These are phyloP conservation scores for Xenoacremonium recifei DNA, from an alignment of 2,329 filamentous ascomycete genomes.

Conservation along the genomic window DNA sequence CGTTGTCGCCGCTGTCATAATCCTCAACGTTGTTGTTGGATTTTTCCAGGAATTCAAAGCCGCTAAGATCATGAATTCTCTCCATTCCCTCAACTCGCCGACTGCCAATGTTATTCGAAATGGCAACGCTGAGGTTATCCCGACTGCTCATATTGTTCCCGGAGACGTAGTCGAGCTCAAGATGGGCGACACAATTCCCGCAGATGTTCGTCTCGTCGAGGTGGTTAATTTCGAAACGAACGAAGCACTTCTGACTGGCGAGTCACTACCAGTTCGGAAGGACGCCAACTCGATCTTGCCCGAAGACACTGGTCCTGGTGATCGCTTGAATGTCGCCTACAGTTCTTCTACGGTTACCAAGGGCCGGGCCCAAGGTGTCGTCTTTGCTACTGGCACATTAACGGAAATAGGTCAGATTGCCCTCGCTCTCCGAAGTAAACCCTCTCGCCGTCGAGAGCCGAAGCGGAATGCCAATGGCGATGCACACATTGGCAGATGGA, in stretches of 20 bases:
- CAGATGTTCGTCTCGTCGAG: slow-evolving; percentile 56
- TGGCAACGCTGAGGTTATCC: slow-evolving; percentile 36
- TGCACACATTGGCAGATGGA: slow-evolving; percentile 28
- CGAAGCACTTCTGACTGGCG: slow-evolving; percentile 62
- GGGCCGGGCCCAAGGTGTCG: slow-evolving; percentile 58
- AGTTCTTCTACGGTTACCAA: slow-evolving; percentile 62
- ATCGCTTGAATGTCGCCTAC: slow-evolving; percentile 62
- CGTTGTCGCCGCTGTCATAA: slow-evolving; percentile 56
- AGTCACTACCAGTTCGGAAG: slow-evolving; percentile 61
- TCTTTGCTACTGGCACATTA: slow-evolving; percentile 59
- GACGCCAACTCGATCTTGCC: slow-evolving; percentile 42
- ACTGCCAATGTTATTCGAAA: slow-evolving; percentile 43
- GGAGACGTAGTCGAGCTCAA: slow-evolving; percentile 56
- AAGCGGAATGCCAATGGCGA: slow-evolving; percentile 45
- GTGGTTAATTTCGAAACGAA: slow-evolving; percentile 68
- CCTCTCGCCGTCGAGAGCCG: slow-evolving; percentile 32
- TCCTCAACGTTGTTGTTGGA: slow-evolving; percentile 56
- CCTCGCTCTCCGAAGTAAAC: slow-evolving; percentile 39
- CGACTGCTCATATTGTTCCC: slow-evolving; percentile 48
- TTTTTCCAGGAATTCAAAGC: slow-evolving; percentile 46
- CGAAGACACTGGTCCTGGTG: slow-evolving; percentile 47
- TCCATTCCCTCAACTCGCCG: slow-evolving; percentile 42
- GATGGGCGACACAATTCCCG: slow-evolving; percentile 60
- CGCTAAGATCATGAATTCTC: slow-evolving; percentile 49
- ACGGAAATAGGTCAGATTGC: slow-evolving; percentile 65